Conservation (phyloP, 768 basidiomycete genomes). For the Rhizopogon vesiculosus region DNA sequence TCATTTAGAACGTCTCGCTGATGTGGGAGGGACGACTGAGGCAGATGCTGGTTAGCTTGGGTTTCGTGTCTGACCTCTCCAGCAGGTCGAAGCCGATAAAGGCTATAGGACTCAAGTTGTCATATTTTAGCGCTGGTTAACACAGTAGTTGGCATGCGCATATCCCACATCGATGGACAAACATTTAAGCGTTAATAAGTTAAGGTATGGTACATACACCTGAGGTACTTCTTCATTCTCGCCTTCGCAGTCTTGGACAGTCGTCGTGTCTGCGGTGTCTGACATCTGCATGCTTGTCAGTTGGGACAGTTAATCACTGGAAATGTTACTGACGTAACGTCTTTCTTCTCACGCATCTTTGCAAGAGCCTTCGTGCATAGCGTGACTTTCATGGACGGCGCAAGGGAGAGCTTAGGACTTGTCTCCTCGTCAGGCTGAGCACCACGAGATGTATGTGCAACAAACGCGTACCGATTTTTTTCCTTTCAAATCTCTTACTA, state of each 20-base stretch:
- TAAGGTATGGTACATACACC: slow-evolving; percentile 18
- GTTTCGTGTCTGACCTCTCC: slow-evolving; percentile 87
- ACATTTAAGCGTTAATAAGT: slow-evolving; percentile 8
- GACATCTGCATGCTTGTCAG: slow-evolving; percentile 41
- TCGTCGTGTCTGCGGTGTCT: slow-evolving; percentile 46
- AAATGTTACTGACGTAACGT: slow-evolving; percentile 46
- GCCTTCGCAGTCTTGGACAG: slow-evolving; percentile 55
- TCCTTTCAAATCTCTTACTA: slow-evolving; percentile 45
- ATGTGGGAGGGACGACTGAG: slow-evolving; percentile 93
- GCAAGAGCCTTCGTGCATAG: slow-evolving; percentile 45
- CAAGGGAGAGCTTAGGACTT: slow-evolving; percentile 52
- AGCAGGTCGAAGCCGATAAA: slow-evolving; percentile 83
- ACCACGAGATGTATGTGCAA: not conserved
- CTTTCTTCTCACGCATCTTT: slow-evolving; percentile 28
- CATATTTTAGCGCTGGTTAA: slow-evolving; percentile 76
- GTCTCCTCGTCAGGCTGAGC: not conserved
- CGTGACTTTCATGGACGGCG: slow-evolving; percentile 69
- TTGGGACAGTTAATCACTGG: not conserved
- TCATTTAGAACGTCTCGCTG: slow-evolving; percentile 71
- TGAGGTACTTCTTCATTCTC: slow-evolving; percentile 40
- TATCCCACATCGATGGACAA: not conserved
- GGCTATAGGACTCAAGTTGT: slow-evolving; percentile 87
- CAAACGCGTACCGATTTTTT: slow-evolving; percentile 51
- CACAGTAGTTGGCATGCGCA: slow-evolving; percentile 21
- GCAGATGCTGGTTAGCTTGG: slow-evolving; percentile 85